Percentiles rank a stretch among this genome's conserved stretches.
Evolutionary conservation across 2,329 filamentous ascomycete genomes (phyloP).

Genomic region (Talaromyces atroroseus): DNA sequence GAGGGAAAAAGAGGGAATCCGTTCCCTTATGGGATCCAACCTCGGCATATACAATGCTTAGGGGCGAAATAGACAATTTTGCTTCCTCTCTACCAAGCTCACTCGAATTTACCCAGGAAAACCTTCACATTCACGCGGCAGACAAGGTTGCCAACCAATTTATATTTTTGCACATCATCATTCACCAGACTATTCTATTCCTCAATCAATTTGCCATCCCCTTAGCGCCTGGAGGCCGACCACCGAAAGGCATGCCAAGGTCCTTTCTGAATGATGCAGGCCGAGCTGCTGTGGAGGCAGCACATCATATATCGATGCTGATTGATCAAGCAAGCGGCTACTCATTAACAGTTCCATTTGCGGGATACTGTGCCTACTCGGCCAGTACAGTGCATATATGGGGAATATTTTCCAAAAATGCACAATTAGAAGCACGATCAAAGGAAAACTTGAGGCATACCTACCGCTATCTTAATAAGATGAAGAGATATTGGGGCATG

Average conservation of each 20-base stretch:
- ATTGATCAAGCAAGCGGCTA: constrained; percentile 75
- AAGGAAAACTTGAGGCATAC: constrained; percentile 83
- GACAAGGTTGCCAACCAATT: constrained; percentile 88
- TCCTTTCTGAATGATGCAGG: constrained; percentile 72
- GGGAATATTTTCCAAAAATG: constrained; percentile 81
- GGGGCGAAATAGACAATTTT: constrained; percentile 66
- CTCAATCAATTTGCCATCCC: constrained; percentile 82
- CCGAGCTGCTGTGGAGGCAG: constrained; percentile 72
- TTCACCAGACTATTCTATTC: constrained; percentile 85
- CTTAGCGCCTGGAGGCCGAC: constrained; percentile 56
- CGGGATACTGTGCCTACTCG: constrained; percentile 89
- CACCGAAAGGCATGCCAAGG: constrained; percentile 66
- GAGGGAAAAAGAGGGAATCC: constrained; percentile 72
- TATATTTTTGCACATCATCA: constrained; percentile 81
- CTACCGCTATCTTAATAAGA: constrained; percentile 82
- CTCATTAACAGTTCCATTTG: constrained; percentile 82
- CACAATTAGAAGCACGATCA: constrained; percentile 66
- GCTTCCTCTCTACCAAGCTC: constrained; percentile 61
- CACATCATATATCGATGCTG: constrained; percentile 78
- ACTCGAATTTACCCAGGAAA: constrained; percentile 72
- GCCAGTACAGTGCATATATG: constrained; percentile 93
- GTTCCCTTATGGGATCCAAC: constrained; percentile 74
- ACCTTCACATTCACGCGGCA: constrained; percentile 75
- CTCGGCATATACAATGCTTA: constrained; percentile 69
- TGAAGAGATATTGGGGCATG: constrained; percentile 98